Base-by-base conservation (phyloP, 108 stramenopile species). In the Conticribra guillardii region DNA sequence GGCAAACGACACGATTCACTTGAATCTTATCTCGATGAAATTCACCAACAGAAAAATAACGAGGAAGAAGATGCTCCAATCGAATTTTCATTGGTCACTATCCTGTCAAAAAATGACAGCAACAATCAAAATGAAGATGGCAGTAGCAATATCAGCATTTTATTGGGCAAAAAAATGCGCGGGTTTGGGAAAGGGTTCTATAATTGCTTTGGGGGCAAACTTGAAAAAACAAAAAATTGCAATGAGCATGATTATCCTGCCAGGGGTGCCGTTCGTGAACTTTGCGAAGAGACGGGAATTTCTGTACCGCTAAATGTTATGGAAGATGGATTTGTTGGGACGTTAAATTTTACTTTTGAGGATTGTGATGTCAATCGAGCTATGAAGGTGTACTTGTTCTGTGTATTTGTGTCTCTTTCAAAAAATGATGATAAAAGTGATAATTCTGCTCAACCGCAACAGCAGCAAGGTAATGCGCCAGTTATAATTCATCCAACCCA, bases 181-280 rank as follows among this genome's bases (percentile, higher is more conserved):
- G 91, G 91, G 9, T 88, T 89, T 50, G 91, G 89, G 46, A 67
- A 62, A 26, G 91, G 89, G 1, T 77, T 88, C 64, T 89, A 84
- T 64, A 89, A 81, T 67, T 82, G 84, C 29, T 89, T 92, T 63
- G 91, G 89, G 4, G 91, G 91, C 0, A 89, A 89, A 60, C 67
- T 89, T 9, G 86, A 87, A 15, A 44, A 23, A 44, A 49, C 47
- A 33, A 41, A 50, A 5, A n/a, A n/a, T n/a, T n/a, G n/a, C n/a
- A 41, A 60, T 33, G 77, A 79, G 50, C 51, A 54, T 26, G 34
- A 59, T 9, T 51, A 71, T 26, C 85, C 76, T 0, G 73, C 77
- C 17, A 81, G 80, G 37, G 83, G 67, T 19, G 91, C 91, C 22
- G 73, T 80, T 22, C 84, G 91, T 44, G 91, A 92, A 71, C 47